These are phyloP conservation scores for Aspergillus panamensis DNA, from an alignment of 495 filamentous ascomycete species.

Conservation along the genomic window DNA sequence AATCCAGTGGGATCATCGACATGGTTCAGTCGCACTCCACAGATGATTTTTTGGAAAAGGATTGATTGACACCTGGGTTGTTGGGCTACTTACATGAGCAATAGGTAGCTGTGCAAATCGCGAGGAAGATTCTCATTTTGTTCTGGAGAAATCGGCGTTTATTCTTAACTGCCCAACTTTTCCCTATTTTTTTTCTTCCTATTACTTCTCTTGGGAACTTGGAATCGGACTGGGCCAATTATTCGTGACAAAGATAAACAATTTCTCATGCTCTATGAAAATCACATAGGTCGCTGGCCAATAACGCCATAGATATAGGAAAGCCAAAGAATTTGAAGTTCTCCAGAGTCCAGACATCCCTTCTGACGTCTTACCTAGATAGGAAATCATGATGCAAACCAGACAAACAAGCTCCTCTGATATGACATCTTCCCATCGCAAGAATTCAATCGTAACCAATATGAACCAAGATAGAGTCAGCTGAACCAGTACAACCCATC, in stretches of 20 bases:
- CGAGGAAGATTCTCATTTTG: neutral
- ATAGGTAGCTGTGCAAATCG: neutral
- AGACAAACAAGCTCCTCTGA: constrained; percentile 17
- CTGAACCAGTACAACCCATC: neutral
- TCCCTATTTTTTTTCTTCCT: neutral
- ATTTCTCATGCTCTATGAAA: too few relatives aligned
- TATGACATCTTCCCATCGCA: constrained; percentile 2
- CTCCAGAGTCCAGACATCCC: too few relatives aligned
- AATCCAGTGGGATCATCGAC: constrained; percentile 30
- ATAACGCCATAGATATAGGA: neutral
- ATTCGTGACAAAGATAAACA: too few relatives aligned
- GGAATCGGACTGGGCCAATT: too few relatives aligned
- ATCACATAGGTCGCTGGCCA: neutral
- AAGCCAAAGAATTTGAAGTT: neutral
- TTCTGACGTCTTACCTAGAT: neutral
- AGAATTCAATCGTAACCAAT: neutral
- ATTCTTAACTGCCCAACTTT: neutral
- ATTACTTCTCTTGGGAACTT: neutral
- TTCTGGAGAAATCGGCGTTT: neutral
- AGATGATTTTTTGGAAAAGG: constrained; percentile 24
- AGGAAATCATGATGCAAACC: constrained; percentile 11
- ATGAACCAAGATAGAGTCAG: neutral
- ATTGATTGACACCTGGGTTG: constrained; percentile 8
- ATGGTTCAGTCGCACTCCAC: constrained; percentile 23
- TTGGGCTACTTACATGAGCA: too few relatives aligned